A percentile compares a stretch with the other conserved stretches of the same genome.
These are phyloP conservation scores for Yamadazyma atmosphaerica DNA, from an alignment of 1,139 yeast genomes.

Conservation along the genomic window DNA sequence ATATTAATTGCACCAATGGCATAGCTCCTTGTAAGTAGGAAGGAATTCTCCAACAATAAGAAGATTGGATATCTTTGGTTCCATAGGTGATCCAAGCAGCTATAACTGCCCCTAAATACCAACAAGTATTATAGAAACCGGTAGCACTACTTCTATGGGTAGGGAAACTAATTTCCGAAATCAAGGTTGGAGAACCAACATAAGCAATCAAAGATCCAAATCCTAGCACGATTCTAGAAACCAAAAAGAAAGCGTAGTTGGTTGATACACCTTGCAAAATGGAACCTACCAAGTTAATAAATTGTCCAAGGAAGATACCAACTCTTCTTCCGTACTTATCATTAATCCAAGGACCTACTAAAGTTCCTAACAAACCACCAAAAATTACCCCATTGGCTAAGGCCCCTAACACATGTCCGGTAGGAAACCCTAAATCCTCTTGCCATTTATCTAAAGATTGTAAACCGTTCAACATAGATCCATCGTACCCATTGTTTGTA, in stretches of 20 bases:
- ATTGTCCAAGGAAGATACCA: slow-evolving; percentile 26
- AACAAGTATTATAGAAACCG: slow-evolving; percentile 46
- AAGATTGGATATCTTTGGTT: slow-evolving; percentile 22
- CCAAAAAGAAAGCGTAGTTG: slow-evolving; percentile 38
- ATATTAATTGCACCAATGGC: slow-evolving; percentile 27
- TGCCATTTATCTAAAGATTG: slow-evolving; percentile 42
- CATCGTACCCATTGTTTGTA: slow-evolving; percentile 53
- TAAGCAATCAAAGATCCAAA: slow-evolving; percentile 38
- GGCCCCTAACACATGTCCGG: slow-evolving; percentile 43
- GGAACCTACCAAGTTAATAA: slow-evolving; percentile 32
- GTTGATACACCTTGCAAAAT: slow-evolving; percentile 43
- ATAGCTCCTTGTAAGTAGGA: slow-evolving; percentile 43
- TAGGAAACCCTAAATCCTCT: slow-evolving; percentile 36
- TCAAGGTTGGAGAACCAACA: slow-evolving; percentile 38
- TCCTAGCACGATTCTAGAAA: slow-evolving; percentile 41
- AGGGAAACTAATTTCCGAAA: slow-evolving; percentile 46
- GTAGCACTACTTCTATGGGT: slow-evolving; percentile 47
- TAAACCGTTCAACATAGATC: slow-evolving; percentile 50
- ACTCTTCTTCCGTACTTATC: slow-evolving; percentile 35
- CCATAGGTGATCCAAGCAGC: slow-evolving; percentile 49
- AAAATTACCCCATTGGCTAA: slow-evolving; percentile 32
- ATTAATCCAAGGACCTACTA: slow-evolving; percentile 34
- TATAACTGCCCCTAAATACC: slow-evolving; percentile 52
- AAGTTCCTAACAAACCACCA: slow-evolving; percentile 47
- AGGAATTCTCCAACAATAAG: slow-evolving; percentile 45